Conservation (phyloP, 306 rosid species). For the Lathyrus sativus region DNA sequence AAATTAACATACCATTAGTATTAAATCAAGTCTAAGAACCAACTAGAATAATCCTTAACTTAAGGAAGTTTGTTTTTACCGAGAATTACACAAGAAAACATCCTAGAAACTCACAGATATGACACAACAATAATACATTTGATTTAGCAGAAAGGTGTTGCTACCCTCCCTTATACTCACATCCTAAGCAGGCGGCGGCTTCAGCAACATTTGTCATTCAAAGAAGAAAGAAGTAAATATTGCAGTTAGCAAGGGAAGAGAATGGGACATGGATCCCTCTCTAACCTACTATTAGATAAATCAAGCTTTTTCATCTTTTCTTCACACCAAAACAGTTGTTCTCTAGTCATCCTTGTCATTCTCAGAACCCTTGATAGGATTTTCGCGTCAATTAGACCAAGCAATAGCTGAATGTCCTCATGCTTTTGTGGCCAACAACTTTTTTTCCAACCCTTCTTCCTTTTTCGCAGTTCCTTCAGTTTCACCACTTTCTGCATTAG, state of each 20-base stretch:
- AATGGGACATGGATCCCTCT: slow-evolving; percentile 79
- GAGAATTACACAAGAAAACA: slow-evolving; percentile 21
- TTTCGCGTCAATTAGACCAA: slow-evolving; percentile 69
- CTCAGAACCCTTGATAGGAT: slow-evolving; percentile 67
- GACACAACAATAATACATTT: slow-evolving; percentile 30
- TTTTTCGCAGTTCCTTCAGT: slow-evolving; percentile 70
- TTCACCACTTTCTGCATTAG: slow-evolving; percentile 71
- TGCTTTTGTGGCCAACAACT: slow-evolving; percentile 67
- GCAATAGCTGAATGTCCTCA: slow-evolving; percentile 75
- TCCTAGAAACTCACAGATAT: slow-evolving; percentile 28
- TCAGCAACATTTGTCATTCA: slow-evolving; percentile 20
- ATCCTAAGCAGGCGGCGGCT: slow-evolving; percentile 23
- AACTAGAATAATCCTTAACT: slow-evolving; percentile 25
- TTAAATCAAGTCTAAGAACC: slow-evolving; percentile 1
- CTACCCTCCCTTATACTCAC: neutral
- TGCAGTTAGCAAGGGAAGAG: slow-evolving; percentile 69
- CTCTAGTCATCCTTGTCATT: slow-evolving; percentile 70
- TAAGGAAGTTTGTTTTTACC: slow-evolving; percentile 12
- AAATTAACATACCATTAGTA: neutral
- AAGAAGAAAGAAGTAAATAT: neutral
- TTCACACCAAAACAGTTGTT: slow-evolving; percentile 89
- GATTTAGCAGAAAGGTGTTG: slow-evolving; percentile 10
- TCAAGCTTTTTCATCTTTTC: slow-evolving; percentile 87
- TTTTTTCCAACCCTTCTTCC: slow-evolving; percentile 76
- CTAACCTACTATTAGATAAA: slow-evolving; percentile 57